A percentile compares a stretch with the other conserved stretches of the same genome.
phyloP scores from a whole-genome alignment of 495 filamentous ascomycete species.

The Xylaria scruposa region DNA sequence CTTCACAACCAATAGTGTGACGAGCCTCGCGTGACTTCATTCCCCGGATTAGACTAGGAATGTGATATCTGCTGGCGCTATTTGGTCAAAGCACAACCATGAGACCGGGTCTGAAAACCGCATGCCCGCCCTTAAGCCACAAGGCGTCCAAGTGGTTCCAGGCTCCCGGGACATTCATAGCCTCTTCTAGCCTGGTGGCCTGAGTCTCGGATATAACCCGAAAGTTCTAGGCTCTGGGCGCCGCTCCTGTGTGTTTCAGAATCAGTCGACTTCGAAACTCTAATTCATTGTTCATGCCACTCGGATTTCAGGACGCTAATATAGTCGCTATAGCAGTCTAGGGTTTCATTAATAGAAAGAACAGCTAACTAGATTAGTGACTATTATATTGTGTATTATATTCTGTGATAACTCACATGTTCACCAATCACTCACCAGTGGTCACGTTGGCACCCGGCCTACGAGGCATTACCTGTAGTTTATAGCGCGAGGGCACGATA shows the following conservation, averaged over 20 bases:
- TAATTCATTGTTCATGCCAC: neutral
- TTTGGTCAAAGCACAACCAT: neutral
- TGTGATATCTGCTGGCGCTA: neutral
- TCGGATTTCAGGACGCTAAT: neutral
- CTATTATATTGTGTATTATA: too few species aligned
- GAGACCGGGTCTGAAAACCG: too few species aligned
- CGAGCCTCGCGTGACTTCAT: neutral
- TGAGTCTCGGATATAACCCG: neutral
- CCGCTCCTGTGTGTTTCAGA: neutral
- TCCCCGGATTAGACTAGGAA: neutral
- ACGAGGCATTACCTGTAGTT: neutral
- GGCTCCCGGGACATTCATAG: neutral
- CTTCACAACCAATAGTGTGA: neutral
- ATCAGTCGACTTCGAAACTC: neutral
- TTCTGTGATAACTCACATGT: neutral
- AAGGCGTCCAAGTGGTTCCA: conserved; percentile 1
- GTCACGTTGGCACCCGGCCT: neutral
- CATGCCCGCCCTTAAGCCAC: neutral
- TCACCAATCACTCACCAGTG: neutral
- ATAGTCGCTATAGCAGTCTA: neutral
- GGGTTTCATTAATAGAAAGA: neutral
- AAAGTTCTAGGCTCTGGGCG: neutral
- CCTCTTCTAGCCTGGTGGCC: neutral
- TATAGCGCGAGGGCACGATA: neutral
- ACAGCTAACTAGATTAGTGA: neutral